phyloP scores from a whole-genome alignment of 1,284 basidiomycete genomes.

The Ceratobasidium sp. region DNA sequence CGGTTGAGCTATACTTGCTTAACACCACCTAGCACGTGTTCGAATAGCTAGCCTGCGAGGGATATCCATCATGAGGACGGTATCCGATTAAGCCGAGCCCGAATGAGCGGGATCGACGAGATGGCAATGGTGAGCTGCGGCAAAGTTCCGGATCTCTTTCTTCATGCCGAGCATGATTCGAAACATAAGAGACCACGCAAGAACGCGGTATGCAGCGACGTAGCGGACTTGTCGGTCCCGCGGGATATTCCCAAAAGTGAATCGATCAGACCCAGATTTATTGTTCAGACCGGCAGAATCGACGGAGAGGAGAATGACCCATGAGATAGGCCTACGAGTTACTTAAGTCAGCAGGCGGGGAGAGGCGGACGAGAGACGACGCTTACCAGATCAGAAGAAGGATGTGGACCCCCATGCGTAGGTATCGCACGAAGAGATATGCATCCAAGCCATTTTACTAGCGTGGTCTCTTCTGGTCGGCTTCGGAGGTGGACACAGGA shows the following conservation, averaged over 20 bases:
- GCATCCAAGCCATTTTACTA: conserved; percentile 78
- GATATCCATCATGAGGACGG: conserved; percentile 82
- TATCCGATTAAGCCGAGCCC: conserved; percentile 76
- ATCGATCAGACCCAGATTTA: conserved; percentile 63
- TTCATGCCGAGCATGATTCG: conserved; percentile 80
- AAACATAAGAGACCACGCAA: conserved; percentile 61
- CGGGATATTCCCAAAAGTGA: conserved; percentile 66
- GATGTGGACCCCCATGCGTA: conserved; percentile 74
- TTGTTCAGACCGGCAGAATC: conserved; percentile 66
- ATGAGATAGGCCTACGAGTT: too few species aligned
- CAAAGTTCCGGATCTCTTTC: conserved; percentile 74
- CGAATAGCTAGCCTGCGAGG: conserved; percentile 77
- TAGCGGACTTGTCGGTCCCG: conserved; percentile 57
- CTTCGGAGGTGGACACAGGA: conserved; percentile 68
- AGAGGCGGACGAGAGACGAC: too few species aligned
- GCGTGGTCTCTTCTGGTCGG: conserved; percentile 63
- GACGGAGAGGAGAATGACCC: too few species aligned
- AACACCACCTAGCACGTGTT: conserved; percentile 81
- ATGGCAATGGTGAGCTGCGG: conserved; percentile 77
- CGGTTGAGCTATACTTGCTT: conserved; percentile 82
- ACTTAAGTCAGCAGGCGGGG: background rate
- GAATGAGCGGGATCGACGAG: conserved; percentile 76
- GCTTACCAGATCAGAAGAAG: conserved; percentile 72
- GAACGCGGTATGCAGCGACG: conserved; percentile 64
- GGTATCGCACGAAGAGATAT: conserved; percentile 78